Percentiles rank a stretch among this genome's conserved stretches.
phyloP scores from a whole-genome alignment of 768 basidiomycete species.

The Favolaschia claudopus region DNA sequence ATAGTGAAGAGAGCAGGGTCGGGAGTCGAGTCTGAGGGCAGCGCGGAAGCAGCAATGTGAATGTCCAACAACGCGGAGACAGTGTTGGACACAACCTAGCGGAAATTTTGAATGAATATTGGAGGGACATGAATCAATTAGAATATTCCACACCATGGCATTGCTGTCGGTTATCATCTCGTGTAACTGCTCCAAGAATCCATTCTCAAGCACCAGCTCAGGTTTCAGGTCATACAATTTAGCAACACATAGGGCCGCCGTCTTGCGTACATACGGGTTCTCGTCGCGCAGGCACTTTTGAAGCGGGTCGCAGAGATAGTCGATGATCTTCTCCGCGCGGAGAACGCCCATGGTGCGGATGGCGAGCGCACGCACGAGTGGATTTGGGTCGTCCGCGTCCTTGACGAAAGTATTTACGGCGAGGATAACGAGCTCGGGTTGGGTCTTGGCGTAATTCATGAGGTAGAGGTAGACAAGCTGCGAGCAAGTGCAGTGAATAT shows the following conservation, averaged over 20 bases:
- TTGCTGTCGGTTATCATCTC: conserved; percentile 97
- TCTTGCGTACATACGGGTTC: conserved; percentile 98
- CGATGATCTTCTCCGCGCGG: conserved; percentile 98
- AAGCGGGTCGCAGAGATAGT: conserved; percentile 96
- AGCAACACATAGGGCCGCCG: conserved; percentile 95
- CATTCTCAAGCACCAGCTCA: conserved; percentile 92
- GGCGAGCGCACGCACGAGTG: conserved; percentile 93
- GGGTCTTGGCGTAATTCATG: conserved; percentile 99
- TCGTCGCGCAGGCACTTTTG: conserved; percentile 93
- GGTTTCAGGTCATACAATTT: conserved; percentile 98
- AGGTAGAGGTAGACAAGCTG: conserved; percentile 98
- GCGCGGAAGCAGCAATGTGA: conserved; percentile 72
- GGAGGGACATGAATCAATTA: neutral
- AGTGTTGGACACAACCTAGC: conserved; percentile 95
- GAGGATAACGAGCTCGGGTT: conserved; percentile 88
- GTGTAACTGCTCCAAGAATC: conserved; percentile 86
- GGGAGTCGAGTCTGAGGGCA: conserved; percentile 58
- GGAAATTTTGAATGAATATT: neutral
- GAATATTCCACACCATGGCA: conserved; percentile 78
- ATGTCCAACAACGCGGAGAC: conserved; percentile 94
- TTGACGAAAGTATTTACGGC: conserved; percentile 99
- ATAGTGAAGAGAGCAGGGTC: conserved; percentile 80
- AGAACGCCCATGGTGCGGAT: conserved; percentile 98
- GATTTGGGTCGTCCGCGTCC: conserved; percentile 96
- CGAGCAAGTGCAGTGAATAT: too few relatives aligned